Evolutionary conservation across 495 filamentous ascomycete species (phyloP).

Genomic region (Sordaria brevicollis): DNA sequence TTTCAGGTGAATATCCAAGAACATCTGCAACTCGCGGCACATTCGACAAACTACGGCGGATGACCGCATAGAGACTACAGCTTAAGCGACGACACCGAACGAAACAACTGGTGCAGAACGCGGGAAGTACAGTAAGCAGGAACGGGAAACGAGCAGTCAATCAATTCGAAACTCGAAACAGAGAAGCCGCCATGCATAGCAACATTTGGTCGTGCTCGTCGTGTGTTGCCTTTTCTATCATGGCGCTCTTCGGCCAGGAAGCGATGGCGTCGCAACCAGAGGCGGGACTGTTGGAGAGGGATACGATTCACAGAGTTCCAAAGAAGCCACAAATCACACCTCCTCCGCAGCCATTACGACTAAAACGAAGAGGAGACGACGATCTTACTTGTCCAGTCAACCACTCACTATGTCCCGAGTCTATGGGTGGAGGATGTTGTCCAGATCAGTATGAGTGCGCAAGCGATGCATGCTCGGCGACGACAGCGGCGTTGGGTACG

Average conservation of each 20-base stretch:
- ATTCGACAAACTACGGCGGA: not conserved
- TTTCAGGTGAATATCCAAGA: not conserved
- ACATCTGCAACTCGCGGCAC: not conserved
- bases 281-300: conserved; percentile 4
- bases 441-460: conserved; percentile 31
- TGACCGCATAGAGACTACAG: not conserved
- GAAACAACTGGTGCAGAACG: not conserved
- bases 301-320: conserved; percentile 23
- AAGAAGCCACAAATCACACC: conserved; percentile 14
- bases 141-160: not conserved
- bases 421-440: conserved; percentile 32
- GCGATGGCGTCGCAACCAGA: conserved; percentile 11
- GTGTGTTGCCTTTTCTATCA: conserved; percentile 14
- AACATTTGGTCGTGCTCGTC: conserved; percentile 16
- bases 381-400: conserved; percentile 16
- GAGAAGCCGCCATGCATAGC: conserved; percentile 21
- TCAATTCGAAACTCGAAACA: not conserved
- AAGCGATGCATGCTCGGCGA: conserved; percentile 33
- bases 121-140: not conserved
- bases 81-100: not conserved
- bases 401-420: conserved; percentile 25
- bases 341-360: conserved; percentile 15
- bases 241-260: conserved; percentile 14
- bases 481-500: conserved; percentile 27
- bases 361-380: conserved; percentile 9